Percentiles rank a stretch among this genome's conserved stretches.
phyloP scores from a whole-genome alignment of 192 early-diverging fungal genomes.

The Coemansia sp. region DNA sequence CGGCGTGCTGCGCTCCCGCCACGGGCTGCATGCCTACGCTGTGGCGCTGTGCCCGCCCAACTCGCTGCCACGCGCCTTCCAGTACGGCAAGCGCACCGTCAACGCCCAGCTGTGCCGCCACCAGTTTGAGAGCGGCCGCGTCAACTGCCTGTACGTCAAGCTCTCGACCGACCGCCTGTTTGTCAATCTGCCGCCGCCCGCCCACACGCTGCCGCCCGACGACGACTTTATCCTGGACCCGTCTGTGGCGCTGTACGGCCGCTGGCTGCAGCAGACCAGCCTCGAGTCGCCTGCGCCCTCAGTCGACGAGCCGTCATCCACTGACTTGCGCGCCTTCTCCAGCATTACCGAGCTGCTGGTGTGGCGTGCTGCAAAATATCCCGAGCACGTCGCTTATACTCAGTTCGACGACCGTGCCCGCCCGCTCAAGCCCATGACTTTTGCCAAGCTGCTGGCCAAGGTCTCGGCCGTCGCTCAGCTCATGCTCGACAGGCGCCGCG shows the following conservation, averaged over 20 bases:
- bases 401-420: slow-evolving; percentile 62
- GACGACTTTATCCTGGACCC: slow-evolving; percentile 21
- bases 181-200: slow-evolving; percentile 62
- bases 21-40: slow-evolving; percentile 67
- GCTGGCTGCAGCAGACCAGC: slow-evolving; percentile 71
- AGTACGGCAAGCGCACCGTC: slow-evolving; percentile 69
- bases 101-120: slow-evolving; percentile 69
- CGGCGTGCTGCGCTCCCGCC: slow-evolving; percentile 59
- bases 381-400: slow-evolving; percentile 68
- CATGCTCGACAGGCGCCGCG: slow-evolving; percentile 62
- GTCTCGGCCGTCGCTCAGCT: slow-evolving; percentile 68
- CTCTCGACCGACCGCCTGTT: slow-evolving; percentile 65
- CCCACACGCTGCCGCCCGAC: slow-evolving; percentile 49
- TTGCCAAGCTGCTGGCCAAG: slow-evolving; percentile 69
- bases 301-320: slow-evolving; percentile 70
- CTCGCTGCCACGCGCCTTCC: slow-evolving; percentile 68
- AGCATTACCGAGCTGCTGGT: slow-evolving; percentile 73
- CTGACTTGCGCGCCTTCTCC: slow-evolving; percentile 68
- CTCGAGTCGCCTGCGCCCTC: slow-evolving; percentile 65
- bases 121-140: slow-evolving; percentile 64
- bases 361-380: slow-evolving; percentile 69
- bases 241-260: slow-evolving; percentile 46
- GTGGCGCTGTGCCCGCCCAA: slow-evolving; percentile 62
- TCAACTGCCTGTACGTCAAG: slow-evolving; percentile 60
- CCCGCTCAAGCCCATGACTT: slow-evolving; percentile 67